Evolutionary conservation across 768 basidiomycete species (phyloP).

Genomic region (Rhodotorula graminis): DNA sequence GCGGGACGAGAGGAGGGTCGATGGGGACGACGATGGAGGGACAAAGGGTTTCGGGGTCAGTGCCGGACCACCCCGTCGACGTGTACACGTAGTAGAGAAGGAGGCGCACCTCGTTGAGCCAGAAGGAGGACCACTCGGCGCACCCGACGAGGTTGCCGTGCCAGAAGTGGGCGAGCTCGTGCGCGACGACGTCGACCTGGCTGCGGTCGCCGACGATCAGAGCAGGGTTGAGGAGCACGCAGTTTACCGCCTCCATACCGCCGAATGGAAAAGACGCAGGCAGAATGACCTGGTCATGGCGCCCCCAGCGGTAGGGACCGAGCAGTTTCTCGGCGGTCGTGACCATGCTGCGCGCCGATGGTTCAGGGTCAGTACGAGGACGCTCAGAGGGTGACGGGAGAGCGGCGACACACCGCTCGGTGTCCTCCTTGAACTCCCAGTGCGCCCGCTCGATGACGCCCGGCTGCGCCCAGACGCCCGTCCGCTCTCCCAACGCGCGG

Average conservation of each 20-base stretch:
- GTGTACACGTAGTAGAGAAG: no score
- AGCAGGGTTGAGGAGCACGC: constrained; percentile 51
- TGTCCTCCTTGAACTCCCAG: constrained; percentile 86
- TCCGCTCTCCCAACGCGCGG: constrained; percentile 63
- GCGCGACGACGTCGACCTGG: constrained; percentile 80
- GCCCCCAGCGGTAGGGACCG: constrained; percentile 71
- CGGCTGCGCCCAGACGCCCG: constrained; percentile 88
- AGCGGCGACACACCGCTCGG: constrained; percentile 56
- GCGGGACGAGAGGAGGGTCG: background rate
- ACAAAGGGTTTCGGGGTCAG: no score
- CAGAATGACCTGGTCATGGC: constrained; percentile 82
- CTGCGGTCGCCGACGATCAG: constrained; percentile 80
- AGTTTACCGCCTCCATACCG: constrained; percentile 40
- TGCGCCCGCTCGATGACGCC: constrained; percentile 68
- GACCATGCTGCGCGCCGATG: constrained; percentile 52
- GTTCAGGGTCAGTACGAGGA: background rate
- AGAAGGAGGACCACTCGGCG: constrained; percentile 49
- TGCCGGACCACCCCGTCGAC: no score
- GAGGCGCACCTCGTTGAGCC: constrained; percentile 49
- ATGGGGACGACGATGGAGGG: no score
- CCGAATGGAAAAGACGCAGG: constrained; percentile 79
- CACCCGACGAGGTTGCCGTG: constrained; percentile 45
- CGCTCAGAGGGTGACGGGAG: background rate
- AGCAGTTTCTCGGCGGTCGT: constrained; percentile 69
- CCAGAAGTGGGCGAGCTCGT: constrained; percentile 79